Conservation (phyloP, 2,329 filamentous ascomycete species). For the Fonsecaea multimorphosa region DNA sequence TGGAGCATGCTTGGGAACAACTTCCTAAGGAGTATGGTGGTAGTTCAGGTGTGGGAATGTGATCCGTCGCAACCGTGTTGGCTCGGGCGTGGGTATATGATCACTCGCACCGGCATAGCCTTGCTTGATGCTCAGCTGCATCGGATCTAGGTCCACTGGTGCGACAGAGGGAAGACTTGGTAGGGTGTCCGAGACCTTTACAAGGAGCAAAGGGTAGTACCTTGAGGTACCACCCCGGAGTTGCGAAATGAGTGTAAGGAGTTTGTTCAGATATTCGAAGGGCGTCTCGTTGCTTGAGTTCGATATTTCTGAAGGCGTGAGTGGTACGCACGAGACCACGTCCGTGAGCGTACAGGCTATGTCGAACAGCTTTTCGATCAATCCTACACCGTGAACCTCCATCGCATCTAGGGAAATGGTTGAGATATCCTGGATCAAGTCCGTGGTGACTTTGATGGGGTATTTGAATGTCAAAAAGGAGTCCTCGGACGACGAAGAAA, state of each 20-base stretch:
- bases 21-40: neutral
- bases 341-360: slow-evolving; percentile 75
- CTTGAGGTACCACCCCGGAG: slow-evolving; percentile 77
- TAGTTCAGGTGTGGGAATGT: slow-evolving; percentile 27
- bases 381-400: slow-evolving; percentile 74
- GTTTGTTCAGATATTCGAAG: slow-evolving; percentile 73
- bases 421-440: slow-evolving; percentile 69
- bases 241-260: slow-evolving; percentile 70
- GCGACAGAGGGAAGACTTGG: slow-evolving; percentile 47
- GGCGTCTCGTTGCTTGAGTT: slow-evolving; percentile 49
- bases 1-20: neutral
- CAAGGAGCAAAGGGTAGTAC: slow-evolving; percentile 76
- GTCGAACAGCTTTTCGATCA: slow-evolving; percentile 84
- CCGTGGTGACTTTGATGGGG: slow-evolving; percentile 66
- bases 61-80: slow-evolving; percentile 31
- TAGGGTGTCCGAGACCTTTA: slow-evolving; percentile 75
- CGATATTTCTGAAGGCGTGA: slow-evolving; percentile 17
- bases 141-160: slow-evolving; percentile 1
- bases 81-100: slow-evolving; percentile 30
- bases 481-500: slow-evolving; percentile 66
- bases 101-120: slow-evolving; percentile 36
- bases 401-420: slow-evolving; percentile 74
- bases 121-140: slow-evolving; percentile 32
- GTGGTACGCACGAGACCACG: slow-evolving; percentile 67
- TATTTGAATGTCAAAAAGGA: slow-evolving; percentile 68